Base-by-base conservation (phyloP, 164 flowering plant species). In the Dillenia turbinata region DNA sequence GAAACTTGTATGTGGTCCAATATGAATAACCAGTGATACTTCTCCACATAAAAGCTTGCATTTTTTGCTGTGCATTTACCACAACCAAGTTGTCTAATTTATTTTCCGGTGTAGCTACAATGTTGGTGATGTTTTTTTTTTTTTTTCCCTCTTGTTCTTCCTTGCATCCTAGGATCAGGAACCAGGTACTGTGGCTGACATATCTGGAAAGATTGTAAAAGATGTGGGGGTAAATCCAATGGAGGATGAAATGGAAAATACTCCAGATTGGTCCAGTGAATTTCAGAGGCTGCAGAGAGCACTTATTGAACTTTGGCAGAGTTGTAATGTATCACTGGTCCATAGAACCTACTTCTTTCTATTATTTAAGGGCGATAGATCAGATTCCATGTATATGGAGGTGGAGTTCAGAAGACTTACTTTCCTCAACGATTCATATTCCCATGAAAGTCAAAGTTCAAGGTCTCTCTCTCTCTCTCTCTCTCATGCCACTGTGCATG, bases 271-370 rank as follows among this genome's bases (percentile, higher is more conserved):
- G 90, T 68, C 73, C 8, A 14, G 68, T 17, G 82, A 80, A 61
- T 85, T 87, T 64, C 78, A 77, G 71, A 83, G 70, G 66, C 83
- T 69, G 59, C 86, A 73, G 60, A 73, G 66, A 71, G 76, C 82
- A 64, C 92, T 95, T 46, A 77, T 90, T 52, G 81, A 83, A 65
- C 94, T 90, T 50, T 92, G 99, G 99, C 70, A 79, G 47, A 60
- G 71, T 49, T 90, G 97, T 81, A 73, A 85, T 61, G 87, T 85
- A n/a, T 87, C 97, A 44, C 68, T 95, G 70, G 72, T 82, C 44
- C 97, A 92, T 66, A 85, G 98, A 71, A 84, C 88, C 43, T 83
- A 79, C 63, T 95, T 95, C 79, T 85, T 84, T 81, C 79, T 90
- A 45, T 84, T 92, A n/a, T 92, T 92, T 72, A 82, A 82, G 69